Percentiles rank a stretch among this genome's conserved stretches.
These are phyloP conservation scores for Lasiosphaeriaceae sp. DNA, from an alignment of 495 filamentous ascomycete genomes.

Conservation along the genomic window DNA sequence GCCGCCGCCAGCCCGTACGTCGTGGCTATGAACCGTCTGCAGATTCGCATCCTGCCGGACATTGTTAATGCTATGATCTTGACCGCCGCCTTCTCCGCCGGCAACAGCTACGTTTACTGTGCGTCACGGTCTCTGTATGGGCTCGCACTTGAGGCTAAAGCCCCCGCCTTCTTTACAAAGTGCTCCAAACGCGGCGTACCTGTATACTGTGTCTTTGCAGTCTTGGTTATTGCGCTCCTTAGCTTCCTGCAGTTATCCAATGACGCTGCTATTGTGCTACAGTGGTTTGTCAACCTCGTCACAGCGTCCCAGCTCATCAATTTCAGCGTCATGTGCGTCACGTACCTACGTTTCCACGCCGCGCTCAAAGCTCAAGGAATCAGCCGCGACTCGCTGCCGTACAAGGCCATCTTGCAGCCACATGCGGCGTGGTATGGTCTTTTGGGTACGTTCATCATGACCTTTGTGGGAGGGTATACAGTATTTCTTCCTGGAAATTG, in stretches of 20 bases:
- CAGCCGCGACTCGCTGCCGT: constrained; percentile 58
- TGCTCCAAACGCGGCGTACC: constrained; percentile 60
- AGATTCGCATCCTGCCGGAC: constrained; percentile 64
- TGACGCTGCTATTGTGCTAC: constrained; percentile 61
- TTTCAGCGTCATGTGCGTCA: constrained; percentile 64
- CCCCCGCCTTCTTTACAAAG: constrained; percentile 60
- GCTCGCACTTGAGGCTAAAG: constrained; percentile 63
- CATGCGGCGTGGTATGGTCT: constrained; percentile 68
- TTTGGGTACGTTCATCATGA: constrained; percentile 59
- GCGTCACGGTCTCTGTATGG: constrained; percentile 73
- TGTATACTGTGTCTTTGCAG: constrained; percentile 57
- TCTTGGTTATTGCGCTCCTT: constrained; percentile 61
- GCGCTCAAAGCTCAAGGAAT: constrained; percentile 68
- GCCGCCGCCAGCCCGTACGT: constrained; percentile 79
- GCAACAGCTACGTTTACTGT: constrained; percentile 82
- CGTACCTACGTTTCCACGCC: constrained; percentile 69
- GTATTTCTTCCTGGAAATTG: constrained; percentile 67
- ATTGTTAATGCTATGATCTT: constrained; percentile 78
- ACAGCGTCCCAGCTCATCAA: constrained; percentile 76
- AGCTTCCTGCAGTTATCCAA: constrained; percentile 70
- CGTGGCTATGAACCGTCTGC: constrained; percentile 76
- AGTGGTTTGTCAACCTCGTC: constrained; percentile 72
- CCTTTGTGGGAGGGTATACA: constrained; percentile 69
- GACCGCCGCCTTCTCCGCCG: constrained; percentile 74
- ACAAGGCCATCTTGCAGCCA: constrained; percentile 63